Evolutionary conservation across 345 rosid genomes (phyloP), one percentile per base, ranked within the genome.

Genomic region (thale cress (Arabidopsis thaliana)): DNA sequence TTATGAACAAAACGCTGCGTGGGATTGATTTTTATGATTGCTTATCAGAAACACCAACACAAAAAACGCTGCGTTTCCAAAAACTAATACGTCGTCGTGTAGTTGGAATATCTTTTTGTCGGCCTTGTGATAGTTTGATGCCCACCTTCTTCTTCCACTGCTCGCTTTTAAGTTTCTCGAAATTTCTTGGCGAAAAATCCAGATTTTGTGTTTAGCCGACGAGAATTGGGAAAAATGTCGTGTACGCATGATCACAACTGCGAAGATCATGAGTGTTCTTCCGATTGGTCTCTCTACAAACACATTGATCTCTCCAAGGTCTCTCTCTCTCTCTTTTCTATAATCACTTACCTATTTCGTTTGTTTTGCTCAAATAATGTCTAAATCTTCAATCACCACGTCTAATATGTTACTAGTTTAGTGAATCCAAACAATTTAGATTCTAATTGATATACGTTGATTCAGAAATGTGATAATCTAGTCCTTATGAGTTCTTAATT

Each of bases 241-340:
- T 91, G 98, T 67, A 76, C 83, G 71, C 99, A 90, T 78, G 97
- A 87, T 79, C 99, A 91, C 83, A 83, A 84, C 83, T 90, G 99
- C 62, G 96, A 90, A 80, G 99, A 88, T 74, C 83, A 89, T 63
- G 97, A 94, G 82, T 94, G 97, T 74, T 94, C 97, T 49, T 82
- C 97, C 40, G 87, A 85, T 73, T 94, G 97, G 97, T 91, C 97
- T 68, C 99, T 94, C 57, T 94, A 87, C 88, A 89, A 91, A 67
- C 93, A 91, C 85, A 85, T 94, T 69, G 97, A 94, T 82, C 87
- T 91, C 57, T 57, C 97, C 59, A 91, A 89, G 96, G 99, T 85
- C 61, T 70, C 66, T 41, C 33, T 41, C 33, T 41, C 55, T 55
- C 50, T 45, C n/a, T 60, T 34, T 11, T 58, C 14, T 14, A 13